Evolutionary conservation across 2,329 filamentous ascomycete genomes (phyloP).

Genomic region (Orbilia ellipsospora): DNA sequence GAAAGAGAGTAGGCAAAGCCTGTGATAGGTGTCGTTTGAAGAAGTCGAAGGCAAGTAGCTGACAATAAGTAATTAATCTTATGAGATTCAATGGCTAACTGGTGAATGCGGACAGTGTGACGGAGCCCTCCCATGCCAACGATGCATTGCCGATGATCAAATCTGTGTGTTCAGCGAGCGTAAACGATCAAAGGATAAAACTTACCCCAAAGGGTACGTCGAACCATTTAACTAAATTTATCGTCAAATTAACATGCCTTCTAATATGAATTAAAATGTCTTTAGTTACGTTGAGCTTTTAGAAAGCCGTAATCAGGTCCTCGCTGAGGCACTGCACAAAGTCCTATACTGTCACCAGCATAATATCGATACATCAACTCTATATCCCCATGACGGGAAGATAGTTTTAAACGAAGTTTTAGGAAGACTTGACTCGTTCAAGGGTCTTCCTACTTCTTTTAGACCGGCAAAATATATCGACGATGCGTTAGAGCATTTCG

Average conservation of each 20-base stretch:
- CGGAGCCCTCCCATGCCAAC: slow-evolving; percentile 44
- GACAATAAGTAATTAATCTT: neutral
- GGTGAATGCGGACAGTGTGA: slow-evolving; percentile 24
- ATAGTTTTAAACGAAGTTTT: slow-evolving; percentile 51
- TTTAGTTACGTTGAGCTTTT: slow-evolving; percentile 46
- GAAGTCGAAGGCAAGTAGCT: slow-evolving; percentile 43
- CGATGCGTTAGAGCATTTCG: slow-evolving; percentile 51
- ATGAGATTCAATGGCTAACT: neutral
- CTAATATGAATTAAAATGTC: neutral
- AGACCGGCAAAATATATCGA: slow-evolving; percentile 45
- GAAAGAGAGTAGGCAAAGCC: slow-evolving; percentile 53
- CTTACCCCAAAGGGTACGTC: slow-evolving; percentile 51
- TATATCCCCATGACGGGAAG: slow-evolving; percentile 51
- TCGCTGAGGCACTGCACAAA: slow-evolving; percentile 49
- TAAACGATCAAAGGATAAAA: slow-evolving; percentile 51
- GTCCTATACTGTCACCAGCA: slow-evolving; percentile 50
- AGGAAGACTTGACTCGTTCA: slow-evolving; percentile 39
- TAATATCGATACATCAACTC: slow-evolving; percentile 41
- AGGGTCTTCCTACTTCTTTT: slow-evolving; percentile 42
- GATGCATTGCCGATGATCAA: slow-evolving; percentile 50
- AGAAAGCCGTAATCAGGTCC: slow-evolving; percentile 51
- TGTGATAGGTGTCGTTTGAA: slow-evolving; percentile 53
- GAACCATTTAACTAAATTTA: too few species aligned
- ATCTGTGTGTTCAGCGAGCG: slow-evolving; percentile 53
- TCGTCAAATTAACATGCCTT: too few species aligned